Evolutionary conservation across 768 basidiomycete genomes (phyloP).

Genomic region (Royoungia palumana): DNA sequence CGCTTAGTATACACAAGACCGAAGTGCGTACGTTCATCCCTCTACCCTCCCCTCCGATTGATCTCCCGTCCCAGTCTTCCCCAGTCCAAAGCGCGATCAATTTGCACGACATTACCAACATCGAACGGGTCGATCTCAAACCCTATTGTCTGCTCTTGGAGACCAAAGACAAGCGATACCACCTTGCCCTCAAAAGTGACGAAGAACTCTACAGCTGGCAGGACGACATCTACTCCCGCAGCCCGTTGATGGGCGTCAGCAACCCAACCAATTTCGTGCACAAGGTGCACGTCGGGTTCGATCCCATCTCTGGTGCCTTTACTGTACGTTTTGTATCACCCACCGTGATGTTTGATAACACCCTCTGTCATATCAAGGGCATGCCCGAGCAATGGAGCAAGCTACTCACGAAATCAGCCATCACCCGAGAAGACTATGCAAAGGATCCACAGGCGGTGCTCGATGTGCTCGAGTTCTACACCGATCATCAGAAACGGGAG

Average conservation of each 20-base stretch:
- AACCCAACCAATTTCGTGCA: conserved; percentile 98
- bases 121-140: conserved; percentile 91
- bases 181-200: conserved; percentile 83
- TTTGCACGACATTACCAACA: conserved; percentile 76
- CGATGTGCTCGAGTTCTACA: conserved; percentile 98
- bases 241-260: conserved; percentile 89
- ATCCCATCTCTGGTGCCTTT: conserved; percentile 90
- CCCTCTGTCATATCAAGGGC: conserved; percentile 48
- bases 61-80: conserved; percentile 38
- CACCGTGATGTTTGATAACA: too few species aligned
- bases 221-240: conserved; percentile 91
- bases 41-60: conserved; percentile 2
- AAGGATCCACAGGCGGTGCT: conserved; percentile 96
- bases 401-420: conserved; percentile 93
- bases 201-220: conserved; percentile 99
- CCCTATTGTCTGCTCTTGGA: conserved; percentile 91
- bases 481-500: conserved; percentile 95
- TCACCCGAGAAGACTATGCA: conserved; percentile 96
- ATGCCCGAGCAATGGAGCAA: conserved; percentile 98
- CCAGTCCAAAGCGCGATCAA: conserved; percentile 58
- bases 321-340: conserved; percentile 56
- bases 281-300: conserved; percentile 97
- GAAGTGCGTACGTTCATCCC: conserved; percentile 57
- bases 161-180: conserved; percentile 78
- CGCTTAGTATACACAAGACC: conserved; percentile 82